Conservation (phyloP, 495 filamentous ascomycete species). For the Aspergillus biplanus region DNA sequence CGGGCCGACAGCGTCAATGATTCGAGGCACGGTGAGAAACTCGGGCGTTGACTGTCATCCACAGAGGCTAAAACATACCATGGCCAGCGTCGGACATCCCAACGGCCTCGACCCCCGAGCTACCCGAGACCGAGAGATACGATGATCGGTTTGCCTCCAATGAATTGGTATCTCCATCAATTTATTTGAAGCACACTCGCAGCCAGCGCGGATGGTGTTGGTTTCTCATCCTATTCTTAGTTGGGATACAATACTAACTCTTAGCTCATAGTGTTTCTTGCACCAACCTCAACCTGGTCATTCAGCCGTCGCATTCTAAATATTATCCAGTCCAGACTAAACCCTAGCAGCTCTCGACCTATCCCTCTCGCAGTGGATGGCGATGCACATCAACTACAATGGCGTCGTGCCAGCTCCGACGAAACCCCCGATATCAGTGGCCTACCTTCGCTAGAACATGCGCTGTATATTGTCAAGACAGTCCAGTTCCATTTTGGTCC, state of each 20-base stretch:
- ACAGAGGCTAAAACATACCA: not conserved
- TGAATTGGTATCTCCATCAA: constrained; percentile 23
- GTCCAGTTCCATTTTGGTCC: constrained; percentile 37
- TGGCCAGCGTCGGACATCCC: constrained; percentile 1
- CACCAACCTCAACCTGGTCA: constrained; percentile 42
- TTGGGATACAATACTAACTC: not conserved
- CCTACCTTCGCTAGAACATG: constrained; percentile 36
- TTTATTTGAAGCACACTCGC: constrained; percentile 24
- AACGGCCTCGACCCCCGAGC: constrained; percentile 14
- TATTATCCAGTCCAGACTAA: constrained; percentile 29
- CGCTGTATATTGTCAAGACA: constrained; percentile 34
- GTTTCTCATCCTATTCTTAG: not conserved
- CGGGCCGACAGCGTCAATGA: constrained; percentile 3
- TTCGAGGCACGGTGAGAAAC: constrained; percentile 9
- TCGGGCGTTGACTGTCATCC: not conserved
- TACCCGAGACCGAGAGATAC: constrained; percentile 11
- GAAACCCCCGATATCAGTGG: constrained; percentile 30
- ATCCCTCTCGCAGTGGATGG: constrained; percentile 35
- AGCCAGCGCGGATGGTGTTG: constrained; percentile 25
- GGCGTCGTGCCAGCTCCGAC: constrained; percentile 31
- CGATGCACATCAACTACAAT: constrained; percentile 36
- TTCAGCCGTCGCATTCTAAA: constrained; percentile 37
- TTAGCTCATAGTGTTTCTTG: constrained; percentile 31
- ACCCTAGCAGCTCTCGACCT: constrained; percentile 24
- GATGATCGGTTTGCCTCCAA: constrained; percentile 31